Evolutionary conservation across 176 grass and related monocot genomes (phyloP).

Genomic region (Juncus effusus): DNA sequence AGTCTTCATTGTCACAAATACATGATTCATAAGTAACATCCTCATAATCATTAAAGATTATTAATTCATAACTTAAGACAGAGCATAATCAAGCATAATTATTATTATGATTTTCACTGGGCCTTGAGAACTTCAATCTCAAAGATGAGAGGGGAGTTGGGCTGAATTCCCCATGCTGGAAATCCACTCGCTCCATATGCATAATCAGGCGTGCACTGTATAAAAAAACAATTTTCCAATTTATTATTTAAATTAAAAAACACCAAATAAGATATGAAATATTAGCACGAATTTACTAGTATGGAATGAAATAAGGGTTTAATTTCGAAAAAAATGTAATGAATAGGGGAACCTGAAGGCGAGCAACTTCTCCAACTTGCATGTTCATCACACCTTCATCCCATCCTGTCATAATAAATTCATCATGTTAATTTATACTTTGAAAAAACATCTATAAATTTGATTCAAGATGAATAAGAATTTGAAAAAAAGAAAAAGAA

Average conservation of each 20-base stretch:
- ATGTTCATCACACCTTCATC: constrained; percentile 92
- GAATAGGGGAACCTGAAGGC: constrained; percentile 44
- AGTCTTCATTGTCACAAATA: background rate
- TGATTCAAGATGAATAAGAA: too few species aligned
- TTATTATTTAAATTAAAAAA: too few species aligned
- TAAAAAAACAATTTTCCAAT: background rate
- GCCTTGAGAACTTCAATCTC: constrained; percentile 80
- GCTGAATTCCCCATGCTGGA: constrained; percentile 68
- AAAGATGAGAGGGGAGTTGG: constrained; percentile 63
- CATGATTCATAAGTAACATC: background rate
- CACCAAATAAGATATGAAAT: too few species aligned
- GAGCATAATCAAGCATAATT: too few species aligned
- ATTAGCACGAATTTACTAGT: too few species aligned
- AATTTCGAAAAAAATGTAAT: too few species aligned
- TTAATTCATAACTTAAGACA: background rate
- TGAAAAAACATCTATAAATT: background rate
- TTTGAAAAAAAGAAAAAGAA: background rate
- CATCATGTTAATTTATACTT: background rate
- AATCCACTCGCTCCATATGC: constrained; percentile 75
- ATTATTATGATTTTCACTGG: too few species aligned
- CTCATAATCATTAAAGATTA: background rate
- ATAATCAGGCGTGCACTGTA: constrained; percentile 92
- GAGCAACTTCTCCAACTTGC: constrained; percentile 88
- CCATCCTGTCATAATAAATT: constrained; percentile 58
- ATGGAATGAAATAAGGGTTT: too few species aligned